These are phyloP conservation scores for Apium graveolens DNA, from an alignment of 129 eudicot genomes.

Conservation along the genomic window DNA sequence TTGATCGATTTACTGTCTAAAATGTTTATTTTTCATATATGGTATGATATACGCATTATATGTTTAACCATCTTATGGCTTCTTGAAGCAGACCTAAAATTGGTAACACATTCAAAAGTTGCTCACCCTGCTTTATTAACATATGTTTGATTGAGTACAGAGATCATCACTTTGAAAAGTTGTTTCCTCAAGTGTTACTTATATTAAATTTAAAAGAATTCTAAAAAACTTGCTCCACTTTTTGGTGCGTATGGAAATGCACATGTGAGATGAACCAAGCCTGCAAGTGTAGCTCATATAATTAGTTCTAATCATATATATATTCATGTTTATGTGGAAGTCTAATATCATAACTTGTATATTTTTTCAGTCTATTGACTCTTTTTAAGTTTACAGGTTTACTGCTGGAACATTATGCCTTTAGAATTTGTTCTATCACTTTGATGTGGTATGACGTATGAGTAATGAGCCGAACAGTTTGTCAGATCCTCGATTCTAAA, in stretches of 20 bases:
- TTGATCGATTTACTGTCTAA: too few relatives aligned
- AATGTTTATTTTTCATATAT: too few relatives aligned
- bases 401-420: constrained; percentile 63
- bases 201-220: background rate
- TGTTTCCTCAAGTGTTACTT: background rate
- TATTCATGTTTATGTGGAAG: background rate
- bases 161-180: background rate
- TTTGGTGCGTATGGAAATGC: background rate
- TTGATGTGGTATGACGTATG: constrained; percentile 62
- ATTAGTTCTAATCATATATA: background rate
- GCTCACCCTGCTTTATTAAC: too few relatives aligned
- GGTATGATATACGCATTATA: too few relatives aligned
- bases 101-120: too few relatives aligned
- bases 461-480: constrained; percentile 54
- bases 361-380: background rate
- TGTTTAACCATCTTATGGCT: too few relatives aligned
- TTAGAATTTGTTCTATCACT: constrained; percentile 91
- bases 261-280: background rate
- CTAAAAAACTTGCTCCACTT: background rate
- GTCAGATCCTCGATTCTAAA: constrained; percentile 45
- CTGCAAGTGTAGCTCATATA: background rate
- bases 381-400: constrained; percentile 47
- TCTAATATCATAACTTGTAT: background rate
- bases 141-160: too few relatives aligned
- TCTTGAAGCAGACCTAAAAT: too few relatives aligned